These are phyloP conservation scores for Cutaneotrichosporon sp. DNA, from an alignment of 1,284 basidiomycete species.

Conservation along the genomic window DNA sequence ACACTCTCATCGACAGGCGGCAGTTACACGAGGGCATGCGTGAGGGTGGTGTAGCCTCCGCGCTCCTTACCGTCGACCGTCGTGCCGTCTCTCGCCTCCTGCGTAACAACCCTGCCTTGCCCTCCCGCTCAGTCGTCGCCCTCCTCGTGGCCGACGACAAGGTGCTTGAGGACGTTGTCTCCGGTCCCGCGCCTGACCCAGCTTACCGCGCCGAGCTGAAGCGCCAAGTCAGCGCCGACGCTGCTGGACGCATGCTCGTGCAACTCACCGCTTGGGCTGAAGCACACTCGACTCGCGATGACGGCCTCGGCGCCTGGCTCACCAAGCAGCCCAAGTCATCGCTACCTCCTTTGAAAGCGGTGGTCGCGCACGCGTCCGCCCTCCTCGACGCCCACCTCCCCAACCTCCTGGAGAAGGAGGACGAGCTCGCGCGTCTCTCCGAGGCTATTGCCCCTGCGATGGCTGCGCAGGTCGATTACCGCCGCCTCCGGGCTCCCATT, in stretches of 20 bases:
- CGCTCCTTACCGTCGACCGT: constrained; percentile 39
- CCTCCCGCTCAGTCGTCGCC: constrained; percentile 36
- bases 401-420: constrained; percentile 35
- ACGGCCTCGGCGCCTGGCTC: constrained; percentile 39
- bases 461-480: constrained; percentile 42
- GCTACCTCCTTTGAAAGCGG: constrained; percentile 17
- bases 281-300: constrained; percentile 29
- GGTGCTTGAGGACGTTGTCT: constrained; percentile 34
- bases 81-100: constrained; percentile 19
- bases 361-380: constrained; percentile 42
- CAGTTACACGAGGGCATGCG: constrained; percentile 42
- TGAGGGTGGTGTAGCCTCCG: constrained; percentile 18
- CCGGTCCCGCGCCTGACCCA: constrained; percentile 40
- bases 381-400: constrained; percentile 53
- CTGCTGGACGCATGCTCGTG: constrained; percentile 36
- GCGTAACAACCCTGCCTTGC: constrained; percentile 32
- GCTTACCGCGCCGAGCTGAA: constrained; percentile 45
- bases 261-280: constrained; percentile 40
- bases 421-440: constrained; percentile 36
- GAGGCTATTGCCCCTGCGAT: constrained; percentile 40
- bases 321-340: constrained; percentile 3
- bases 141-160: constrained; percentile 32
- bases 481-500: constrained; percentile 44
- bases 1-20: constrained; percentile 32
- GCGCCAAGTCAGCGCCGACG: constrained; percentile 33